These are phyloP conservation scores for Penicillium crystallinum DNA, from an alignment of 495 filamentous ascomycete species.

Conservation along the genomic window DNA sequence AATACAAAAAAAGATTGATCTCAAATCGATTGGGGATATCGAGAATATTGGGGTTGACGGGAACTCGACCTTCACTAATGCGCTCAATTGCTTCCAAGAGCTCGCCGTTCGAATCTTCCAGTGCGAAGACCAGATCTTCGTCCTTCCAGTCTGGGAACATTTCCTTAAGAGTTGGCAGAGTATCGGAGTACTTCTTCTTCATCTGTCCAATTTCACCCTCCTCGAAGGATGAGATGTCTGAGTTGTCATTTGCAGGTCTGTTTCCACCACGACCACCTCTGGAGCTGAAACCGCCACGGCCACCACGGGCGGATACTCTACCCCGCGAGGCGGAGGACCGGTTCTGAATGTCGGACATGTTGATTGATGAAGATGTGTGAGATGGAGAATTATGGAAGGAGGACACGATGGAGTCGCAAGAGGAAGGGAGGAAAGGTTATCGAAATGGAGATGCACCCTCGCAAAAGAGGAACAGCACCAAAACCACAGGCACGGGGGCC, in stretches of 20 bases:
- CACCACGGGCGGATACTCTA: constrained; percentile 75
- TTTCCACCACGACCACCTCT: constrained; percentile 63
- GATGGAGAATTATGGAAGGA: constrained; percentile 32
- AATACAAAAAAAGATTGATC: background rate
- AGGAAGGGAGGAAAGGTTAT: constrained; percentile 26
- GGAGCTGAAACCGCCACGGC: constrained; percentile 71
- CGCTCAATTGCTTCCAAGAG: constrained; percentile 76
- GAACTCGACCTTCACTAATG: constrained; percentile 77
- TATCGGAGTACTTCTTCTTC: constrained; percentile 76
- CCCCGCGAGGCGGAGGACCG: constrained; percentile 72
- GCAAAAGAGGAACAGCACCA: constrained; percentile 38
- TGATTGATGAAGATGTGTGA: constrained; percentile 32
- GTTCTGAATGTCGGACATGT: constrained; percentile 91
- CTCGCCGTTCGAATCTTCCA: constrained; percentile 89
- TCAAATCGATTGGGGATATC: constrained; percentile 6
- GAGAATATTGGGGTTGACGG: background rate
- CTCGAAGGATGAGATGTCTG: constrained; percentile 53
- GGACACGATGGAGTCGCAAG: constrained; percentile 30
- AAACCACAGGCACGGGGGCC: constrained; percentile 36
- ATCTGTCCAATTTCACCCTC: constrained; percentile 87
- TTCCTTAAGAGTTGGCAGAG: constrained; percentile 74
- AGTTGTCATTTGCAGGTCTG: constrained; percentile 66
- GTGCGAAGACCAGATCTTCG: constrained; percentile 82
- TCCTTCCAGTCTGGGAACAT: constrained; percentile 90
- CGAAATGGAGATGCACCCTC: constrained; percentile 33